Base-by-base conservation (phyloP, 768 basidiomycete species). In the Boletus bicolor region DNA sequence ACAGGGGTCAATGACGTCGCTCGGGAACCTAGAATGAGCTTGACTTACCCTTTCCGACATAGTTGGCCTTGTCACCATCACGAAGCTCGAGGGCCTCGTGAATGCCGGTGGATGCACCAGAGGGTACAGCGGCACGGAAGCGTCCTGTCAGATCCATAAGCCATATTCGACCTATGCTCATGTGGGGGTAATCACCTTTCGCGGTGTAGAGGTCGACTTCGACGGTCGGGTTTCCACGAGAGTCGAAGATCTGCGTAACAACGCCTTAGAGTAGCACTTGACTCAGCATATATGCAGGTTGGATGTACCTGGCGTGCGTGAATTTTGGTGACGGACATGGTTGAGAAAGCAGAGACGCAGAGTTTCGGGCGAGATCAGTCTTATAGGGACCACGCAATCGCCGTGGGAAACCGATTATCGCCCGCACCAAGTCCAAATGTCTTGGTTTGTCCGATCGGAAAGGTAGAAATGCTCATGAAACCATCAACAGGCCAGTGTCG, bases 41-140 rank as follows among this genome's bases (percentile, higher is more conserved):
- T 17, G 10, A 61, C 82, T 57, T 66, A 89, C 96, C 96, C 81
- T 98, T 99, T 68, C 97, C 97, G 65, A 97, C 83, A 72, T 97
- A 99, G 67, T 84, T 84, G 62, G 75, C 75, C 77, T 97, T 97
- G 79, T 93, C 95, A 60, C 88, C 89, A 75, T 99, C 97, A 64
- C 97, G 93, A 75, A 99, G 90, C 77, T 99, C 97, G 64, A 98
- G 93, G 59, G 97, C 97, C 76, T 99, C 97, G 73, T 99, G 93
- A 63, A 91, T 79, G 79, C 97, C 97, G 51, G 97, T 98, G 55
- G 97, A 99, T 42, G 97, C 97, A 73, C 97, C 97, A 56, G 96
- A 98, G 43, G 97, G 97, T 43, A 99, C 97, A 60, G 92, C 84
- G 57, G 93, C 91, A 57, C 93, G 88, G 88, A 86, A 98, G 61